These are phyloP conservation scores for Colletotrichum sojae DNA, from an alignment of 2,329 filamentous ascomycete genomes.

Conservation along the genomic window DNA sequence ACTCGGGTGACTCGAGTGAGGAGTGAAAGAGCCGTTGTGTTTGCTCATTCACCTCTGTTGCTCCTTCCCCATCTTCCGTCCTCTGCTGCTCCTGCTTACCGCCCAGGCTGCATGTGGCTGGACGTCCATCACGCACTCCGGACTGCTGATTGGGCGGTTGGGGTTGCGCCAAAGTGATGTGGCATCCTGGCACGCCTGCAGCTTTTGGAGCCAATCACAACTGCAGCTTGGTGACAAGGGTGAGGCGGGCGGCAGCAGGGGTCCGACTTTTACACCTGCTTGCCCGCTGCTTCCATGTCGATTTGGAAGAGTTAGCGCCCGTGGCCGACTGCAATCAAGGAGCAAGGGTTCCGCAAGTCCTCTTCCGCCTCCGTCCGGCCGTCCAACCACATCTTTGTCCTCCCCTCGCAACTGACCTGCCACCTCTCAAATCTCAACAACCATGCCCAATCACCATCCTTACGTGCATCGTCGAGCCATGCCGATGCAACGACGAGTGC, in stretches of 20 bases:
- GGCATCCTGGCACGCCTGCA: slow-evolving; percentile 36
- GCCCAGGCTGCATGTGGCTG: slow-evolving; percentile 60
- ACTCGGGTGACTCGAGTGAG: slow-evolving; percentile 23
- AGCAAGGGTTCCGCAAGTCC: slow-evolving; percentile 45
- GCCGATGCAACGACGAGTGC: slow-evolving; percentile 47
- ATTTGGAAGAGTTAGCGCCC: too few species aligned
- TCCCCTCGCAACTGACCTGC: slow-evolving; percentile 40
- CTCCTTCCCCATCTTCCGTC: slow-evolving; percentile 18
- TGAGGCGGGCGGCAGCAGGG: slow-evolving; percentile 43
- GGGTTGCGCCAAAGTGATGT: slow-evolving; percentile 46
- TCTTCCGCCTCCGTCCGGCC: slow-evolving; percentile 17
- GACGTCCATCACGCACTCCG: slow-evolving; percentile 54
- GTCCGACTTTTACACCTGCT: slow-evolving; percentile 37
- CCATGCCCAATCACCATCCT: slow-evolving; percentile 38
- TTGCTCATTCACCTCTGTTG: slow-evolving; percentile 11
- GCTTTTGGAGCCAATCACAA: slow-evolving; percentile 48
- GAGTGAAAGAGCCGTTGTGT: slow-evolving; percentile 37
- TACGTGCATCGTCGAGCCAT: slow-evolving; percentile 41
- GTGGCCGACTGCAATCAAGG: too few species aligned
- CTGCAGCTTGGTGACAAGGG: slow-evolving; percentile 42
- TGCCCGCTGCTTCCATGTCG: too few species aligned
- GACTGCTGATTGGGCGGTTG: slow-evolving; percentile 55
- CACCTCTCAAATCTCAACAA: slow-evolving; percentile 28
- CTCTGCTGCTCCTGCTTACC: slow-evolving; percentile 52
- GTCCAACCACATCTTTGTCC: slow-evolving; percentile 50